phyloP scores from a whole-genome alignment of 176 grass and related monocot genomes.

The Secale cereale region DNA sequence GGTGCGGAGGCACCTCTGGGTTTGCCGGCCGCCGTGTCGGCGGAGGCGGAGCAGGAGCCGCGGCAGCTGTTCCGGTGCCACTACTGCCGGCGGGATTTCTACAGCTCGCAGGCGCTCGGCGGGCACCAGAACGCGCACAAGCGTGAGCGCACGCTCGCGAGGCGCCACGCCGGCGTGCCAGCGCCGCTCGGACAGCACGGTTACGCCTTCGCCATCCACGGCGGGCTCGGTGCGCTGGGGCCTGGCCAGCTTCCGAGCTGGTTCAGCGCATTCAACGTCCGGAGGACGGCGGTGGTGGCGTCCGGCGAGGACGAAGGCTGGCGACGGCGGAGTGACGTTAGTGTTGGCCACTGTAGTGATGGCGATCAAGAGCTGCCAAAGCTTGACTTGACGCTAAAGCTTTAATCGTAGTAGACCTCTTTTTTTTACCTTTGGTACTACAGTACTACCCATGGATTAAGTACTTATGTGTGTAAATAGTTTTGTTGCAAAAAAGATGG shows the following conservation, averaged over 20 bases:
- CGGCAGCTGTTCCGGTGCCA: conserved; percentile 49
- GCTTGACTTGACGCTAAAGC: conserved; percentile 48
- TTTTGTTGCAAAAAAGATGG: conserved; percentile 17
- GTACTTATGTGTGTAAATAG: neutral
- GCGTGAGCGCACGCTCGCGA: conserved; percentile 36
- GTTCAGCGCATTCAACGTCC: neutral
- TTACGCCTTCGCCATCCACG: conserved; percentile 21
- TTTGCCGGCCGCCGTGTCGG: neutral
- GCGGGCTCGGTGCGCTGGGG: neutral
- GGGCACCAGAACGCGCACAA: conserved; percentile 98
- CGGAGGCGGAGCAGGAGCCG: conserved; percentile 23
- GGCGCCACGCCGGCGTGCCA: neutral
- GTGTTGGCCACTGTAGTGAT: neutral
- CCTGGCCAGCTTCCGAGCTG: neutral
- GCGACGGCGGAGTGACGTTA: neutral
- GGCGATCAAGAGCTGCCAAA: conserved; percentile 1
- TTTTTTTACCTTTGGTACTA: neutral
- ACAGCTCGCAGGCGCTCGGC: conserved; percentile 85
- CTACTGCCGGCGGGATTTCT: conserved; percentile 62
- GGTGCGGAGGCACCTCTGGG: neutral
- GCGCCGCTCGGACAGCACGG: neutral
- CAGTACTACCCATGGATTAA: neutral
- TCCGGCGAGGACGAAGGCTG: neutral
- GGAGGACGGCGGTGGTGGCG: neutral
- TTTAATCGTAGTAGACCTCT: conserved; percentile 4